phyloP scores from a whole-genome alignment of 208 protist genomes.

The Lotmaria passim region DNA sequence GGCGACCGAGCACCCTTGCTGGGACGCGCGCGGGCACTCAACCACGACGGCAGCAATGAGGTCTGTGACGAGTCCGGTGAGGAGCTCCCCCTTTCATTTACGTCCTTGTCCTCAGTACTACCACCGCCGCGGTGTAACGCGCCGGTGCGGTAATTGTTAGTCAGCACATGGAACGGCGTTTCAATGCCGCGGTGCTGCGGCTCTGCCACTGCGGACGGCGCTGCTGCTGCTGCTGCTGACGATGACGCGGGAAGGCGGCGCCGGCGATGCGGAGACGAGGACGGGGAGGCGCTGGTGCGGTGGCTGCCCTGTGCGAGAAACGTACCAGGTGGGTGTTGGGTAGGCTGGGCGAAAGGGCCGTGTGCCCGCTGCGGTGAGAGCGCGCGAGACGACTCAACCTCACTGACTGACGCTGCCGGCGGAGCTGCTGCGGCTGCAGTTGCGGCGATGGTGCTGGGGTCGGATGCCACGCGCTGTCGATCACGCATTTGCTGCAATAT shows the following conservation, averaged over 20 bases:
- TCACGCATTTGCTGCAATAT: slow-evolving; percentile 15
- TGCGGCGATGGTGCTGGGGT: background rate
- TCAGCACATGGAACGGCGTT: background rate
- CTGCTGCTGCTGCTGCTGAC: background rate
- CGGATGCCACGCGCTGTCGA: background rate
- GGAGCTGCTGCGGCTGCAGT: background rate
- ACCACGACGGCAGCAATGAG: background rate
- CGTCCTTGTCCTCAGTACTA: background rate
- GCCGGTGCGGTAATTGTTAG: slow-evolving; percentile 2
- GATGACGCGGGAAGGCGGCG: background rate
- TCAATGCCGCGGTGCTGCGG: background rate
- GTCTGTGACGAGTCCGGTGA: background rate
- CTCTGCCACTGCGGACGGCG: background rate
- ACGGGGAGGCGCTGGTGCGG: background rate
- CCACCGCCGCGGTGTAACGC: too few species aligned
- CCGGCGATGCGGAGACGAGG: background rate
- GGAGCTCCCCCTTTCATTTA: background rate
- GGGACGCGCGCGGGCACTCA: background rate
- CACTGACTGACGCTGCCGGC: too few species aligned
- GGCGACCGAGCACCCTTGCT: background rate
- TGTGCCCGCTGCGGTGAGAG: slow-evolving; percentile 16
- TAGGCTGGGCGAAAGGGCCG: slow-evolving; percentile 16
- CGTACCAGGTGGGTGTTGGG: slow-evolving; percentile 10
- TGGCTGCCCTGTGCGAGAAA: slow-evolving; percentile 13
- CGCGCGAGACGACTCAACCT: too few species aligned